Conservation (phyloP, 2,329 filamentous ascomycete species). For the Ambrosiella xylebori region DNA sequence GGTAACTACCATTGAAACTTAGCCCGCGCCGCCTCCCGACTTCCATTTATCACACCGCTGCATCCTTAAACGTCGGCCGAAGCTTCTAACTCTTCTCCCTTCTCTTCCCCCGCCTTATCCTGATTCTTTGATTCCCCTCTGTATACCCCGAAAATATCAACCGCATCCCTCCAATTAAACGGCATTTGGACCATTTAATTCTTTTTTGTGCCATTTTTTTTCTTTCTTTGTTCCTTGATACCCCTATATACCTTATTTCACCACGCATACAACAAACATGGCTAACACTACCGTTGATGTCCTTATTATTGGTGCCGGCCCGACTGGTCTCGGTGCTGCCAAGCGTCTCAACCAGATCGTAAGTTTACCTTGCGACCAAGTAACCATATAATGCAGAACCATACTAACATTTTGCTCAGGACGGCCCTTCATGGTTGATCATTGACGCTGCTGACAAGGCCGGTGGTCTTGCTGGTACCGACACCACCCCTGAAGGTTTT, state of each 20-base stretch:
- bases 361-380: constrained; percentile 23
- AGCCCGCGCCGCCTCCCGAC: constrained; percentile 4
- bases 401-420: constrained; percentile 31
- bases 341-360: constrained; percentile 97
- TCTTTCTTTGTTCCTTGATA: not conserved
- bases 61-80: not conserved
- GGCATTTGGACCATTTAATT: not conserved
- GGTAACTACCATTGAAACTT: not conserved
- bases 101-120: not conserved
- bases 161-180: not conserved
- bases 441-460: constrained; percentile 82
- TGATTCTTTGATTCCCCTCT: not conserved
- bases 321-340: constrained; percentile 90
- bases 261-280: not conserved
- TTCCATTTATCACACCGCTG: not conserved
- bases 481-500: constrained; percentile 89
- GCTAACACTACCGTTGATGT: constrained; percentile 35
- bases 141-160: not conserved
- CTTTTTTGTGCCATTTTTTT: not conserved
- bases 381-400: constrained; percentile 4
- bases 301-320: constrained; percentile 93
- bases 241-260: not conserved
- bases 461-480: constrained; percentile 89
- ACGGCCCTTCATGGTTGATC: constrained; percentile 89
- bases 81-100: not conserved